Conservation (phyloP, 2,329 filamentous ascomycete genomes). For the Aureobasidium namibiae region DNA sequence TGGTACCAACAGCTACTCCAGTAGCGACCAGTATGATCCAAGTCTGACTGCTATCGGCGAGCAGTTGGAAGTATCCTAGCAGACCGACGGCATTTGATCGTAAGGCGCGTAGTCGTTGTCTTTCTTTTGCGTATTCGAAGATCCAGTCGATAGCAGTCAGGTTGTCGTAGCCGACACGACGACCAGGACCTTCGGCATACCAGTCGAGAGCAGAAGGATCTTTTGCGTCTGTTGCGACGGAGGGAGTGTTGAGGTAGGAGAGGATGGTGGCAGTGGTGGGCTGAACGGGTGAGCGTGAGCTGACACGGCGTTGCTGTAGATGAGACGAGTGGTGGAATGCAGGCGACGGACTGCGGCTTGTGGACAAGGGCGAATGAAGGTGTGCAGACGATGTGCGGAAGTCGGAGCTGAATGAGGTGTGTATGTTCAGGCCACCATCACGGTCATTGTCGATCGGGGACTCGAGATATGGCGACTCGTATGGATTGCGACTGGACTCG, state of each 20-base stretch:
- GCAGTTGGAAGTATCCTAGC: conserved; percentile 61
- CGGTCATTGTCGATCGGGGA: conserved; percentile 36
- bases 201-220: conserved; percentile 55
- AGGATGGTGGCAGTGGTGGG: conserved; percentile 32
- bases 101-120: conserved; percentile 74
- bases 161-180: conserved; percentile 88
- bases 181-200: conserved; percentile 81
- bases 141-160: conserved; percentile 99
- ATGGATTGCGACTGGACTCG: conserved; percentile 36
- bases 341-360: conserved; percentile 20
- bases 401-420: conserved; percentile 63
- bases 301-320: conserved; percentile 21
- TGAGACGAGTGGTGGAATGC: conserved; percentile 21
- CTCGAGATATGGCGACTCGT: conserved; percentile 32
- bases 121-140: conserved; percentile 95
- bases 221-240: conserved; percentile 29
- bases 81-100: conserved; percentile 50
- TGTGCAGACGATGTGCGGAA: conserved; percentile 37
- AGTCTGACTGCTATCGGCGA: conserved; percentile 80
- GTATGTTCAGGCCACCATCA: conserved; percentile 19
- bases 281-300: conserved; percentile 14
- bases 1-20: conserved; percentile 70
- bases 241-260: conserved; percentile 32
- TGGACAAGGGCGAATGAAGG: conserved; percentile 31
- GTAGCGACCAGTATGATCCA: conserved; percentile 85